phyloP scores from a whole-genome alignment of 306 rosid species.

The Luffa acutangula region DNA sequence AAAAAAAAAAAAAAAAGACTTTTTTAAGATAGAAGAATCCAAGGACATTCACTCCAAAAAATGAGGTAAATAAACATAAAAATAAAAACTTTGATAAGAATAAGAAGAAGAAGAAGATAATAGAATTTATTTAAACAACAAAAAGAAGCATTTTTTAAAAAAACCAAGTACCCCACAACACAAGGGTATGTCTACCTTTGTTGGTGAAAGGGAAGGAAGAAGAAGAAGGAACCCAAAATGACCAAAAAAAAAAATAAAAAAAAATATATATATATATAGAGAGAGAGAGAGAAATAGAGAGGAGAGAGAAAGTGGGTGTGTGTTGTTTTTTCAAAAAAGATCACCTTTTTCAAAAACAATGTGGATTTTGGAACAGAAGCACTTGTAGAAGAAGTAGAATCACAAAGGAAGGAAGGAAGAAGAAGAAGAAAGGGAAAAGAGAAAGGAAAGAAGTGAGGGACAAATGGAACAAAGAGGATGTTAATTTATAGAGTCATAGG shows the following conservation, averaged over 20 bases:
- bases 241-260: not conserved
- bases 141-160: not conserved
- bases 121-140: not conserved
- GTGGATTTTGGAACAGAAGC: slow-evolving; percentile 17
- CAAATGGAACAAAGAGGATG: slow-evolving; percentile 40
- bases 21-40: not conserved
- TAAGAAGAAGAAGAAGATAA: not conserved
- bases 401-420: not conserved
- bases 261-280: not conserved
- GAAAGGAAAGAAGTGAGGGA: slow-evolving; percentile 38
- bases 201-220: slow-evolving; percentile 29
- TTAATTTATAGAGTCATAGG: slow-evolving; percentile 67
- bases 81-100: not conserved
- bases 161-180: slow-evolving; percentile 13
- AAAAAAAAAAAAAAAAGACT: too few species aligned
- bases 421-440: not conserved
- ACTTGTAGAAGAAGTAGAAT: not conserved
- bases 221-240: not conserved
- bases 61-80: slow-evolving; percentile 21
- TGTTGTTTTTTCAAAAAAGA: slow-evolving; percentile 32
- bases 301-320: slow-evolving; percentile 28
- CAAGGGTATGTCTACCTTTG: slow-evolving; percentile 28
- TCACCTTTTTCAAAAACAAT: slow-evolving; percentile 49
- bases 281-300: slow-evolving; percentile 15
- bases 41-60: slow-evolving; percentile 25